Conservation (phyloP, 2,329 filamentous ascomycete species). For the Emydomyces testavorans region DNA sequence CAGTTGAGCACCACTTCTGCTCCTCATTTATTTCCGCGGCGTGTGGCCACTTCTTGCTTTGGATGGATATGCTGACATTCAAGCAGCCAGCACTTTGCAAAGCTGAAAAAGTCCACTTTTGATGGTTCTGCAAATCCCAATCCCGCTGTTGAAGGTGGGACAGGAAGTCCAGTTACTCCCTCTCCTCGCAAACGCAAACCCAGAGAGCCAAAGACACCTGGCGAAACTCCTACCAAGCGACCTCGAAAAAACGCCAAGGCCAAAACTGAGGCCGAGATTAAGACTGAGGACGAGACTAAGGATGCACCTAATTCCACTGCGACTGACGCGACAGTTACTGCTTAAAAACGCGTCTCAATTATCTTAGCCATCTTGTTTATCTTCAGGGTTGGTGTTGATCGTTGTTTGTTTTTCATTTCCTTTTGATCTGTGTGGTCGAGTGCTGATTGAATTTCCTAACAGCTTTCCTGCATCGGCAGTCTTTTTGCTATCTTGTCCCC, state of each 20-base stretch:
- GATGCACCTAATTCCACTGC: background rate
- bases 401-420: background rate
- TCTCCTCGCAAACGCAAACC: constrained; percentile 10
- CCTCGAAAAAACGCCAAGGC: constrained; percentile 10
- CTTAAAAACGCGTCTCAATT: background rate
- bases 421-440: no score
- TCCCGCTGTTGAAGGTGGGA: background rate
- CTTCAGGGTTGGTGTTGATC: background rate
- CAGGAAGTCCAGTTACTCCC: background rate
- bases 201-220: constrained; percentile 11
- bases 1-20: background rate
- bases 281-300: background rate
- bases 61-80: background rate
- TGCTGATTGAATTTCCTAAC: no score
- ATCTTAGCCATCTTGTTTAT: background rate
- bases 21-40: background rate
- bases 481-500: background rate
- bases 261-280: no score
- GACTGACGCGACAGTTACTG: background rate
- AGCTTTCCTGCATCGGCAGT: background rate
- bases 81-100: constrained; percentile 14
- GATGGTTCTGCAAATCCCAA: background rate
- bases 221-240: constrained; percentile 13
- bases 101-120: constrained; percentile 9
- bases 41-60: background rate